These are phyloP conservation scores for Naegleria lovaniensis DNA, from an alignment of 208 protist species.

Conservation along the genomic window DNA sequence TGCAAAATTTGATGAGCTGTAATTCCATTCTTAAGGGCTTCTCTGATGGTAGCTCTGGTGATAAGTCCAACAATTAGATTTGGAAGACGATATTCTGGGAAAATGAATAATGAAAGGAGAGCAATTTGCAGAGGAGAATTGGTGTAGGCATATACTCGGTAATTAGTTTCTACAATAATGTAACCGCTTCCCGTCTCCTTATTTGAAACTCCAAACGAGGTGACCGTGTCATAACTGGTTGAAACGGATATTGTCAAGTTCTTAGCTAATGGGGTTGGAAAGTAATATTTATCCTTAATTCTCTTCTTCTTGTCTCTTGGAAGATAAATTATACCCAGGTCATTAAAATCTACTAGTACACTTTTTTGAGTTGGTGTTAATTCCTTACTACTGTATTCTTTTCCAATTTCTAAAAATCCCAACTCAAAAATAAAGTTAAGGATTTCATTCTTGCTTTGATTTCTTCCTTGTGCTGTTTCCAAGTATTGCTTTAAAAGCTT, in stretches of 20 bases:
- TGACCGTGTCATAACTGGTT: neutral
- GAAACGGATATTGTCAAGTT: neutral
- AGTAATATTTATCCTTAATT: neutral
- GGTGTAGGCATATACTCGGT: conserved; percentile 30
- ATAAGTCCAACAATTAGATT: conserved; percentile 27
- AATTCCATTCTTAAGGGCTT: conserved; percentile 22
- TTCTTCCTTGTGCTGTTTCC: neutral
- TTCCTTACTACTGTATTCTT: neutral
- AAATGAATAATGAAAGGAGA: neutral
- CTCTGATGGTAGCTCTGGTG: neutral
- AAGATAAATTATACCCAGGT: conserved; percentile 23
- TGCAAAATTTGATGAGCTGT: conserved; percentile 1
- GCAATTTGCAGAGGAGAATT: conserved; percentile 26
- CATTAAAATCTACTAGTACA: conserved; percentile 3
- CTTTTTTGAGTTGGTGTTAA: conserved; percentile 10
- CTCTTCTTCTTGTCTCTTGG: neutral
- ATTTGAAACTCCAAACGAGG: neutral
- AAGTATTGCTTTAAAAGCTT: conserved; percentile 23
- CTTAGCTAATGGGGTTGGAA: neutral
- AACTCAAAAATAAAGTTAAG: conserved; percentile 28
- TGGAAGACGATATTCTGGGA: neutral
- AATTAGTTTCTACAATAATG: conserved; percentile 34
- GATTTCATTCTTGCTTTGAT: conserved; percentile 10
- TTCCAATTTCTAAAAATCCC: conserved; percentile 21
- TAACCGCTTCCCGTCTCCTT: neutral